These are phyloP conservation scores for Suillus variegatus DNA, from an alignment of 768 basidiomycete genomes.

Conservation along the genomic window DNA sequence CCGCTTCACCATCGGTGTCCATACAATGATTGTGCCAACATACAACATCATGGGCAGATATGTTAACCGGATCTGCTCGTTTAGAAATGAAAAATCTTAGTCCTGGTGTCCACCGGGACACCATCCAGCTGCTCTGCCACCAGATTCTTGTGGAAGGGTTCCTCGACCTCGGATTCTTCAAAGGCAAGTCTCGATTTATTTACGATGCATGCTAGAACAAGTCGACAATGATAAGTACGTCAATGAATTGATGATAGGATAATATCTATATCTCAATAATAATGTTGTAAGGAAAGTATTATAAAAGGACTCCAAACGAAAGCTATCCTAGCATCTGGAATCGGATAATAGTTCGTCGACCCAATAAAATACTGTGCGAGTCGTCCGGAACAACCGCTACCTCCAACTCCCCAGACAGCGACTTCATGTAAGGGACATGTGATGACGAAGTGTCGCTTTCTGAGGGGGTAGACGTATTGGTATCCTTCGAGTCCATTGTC, in stretches of 20 bases:
- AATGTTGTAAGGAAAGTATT: constrained; percentile 5
- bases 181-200: constrained; percentile 34
- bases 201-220: neutral
- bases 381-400: constrained; percentile 52
- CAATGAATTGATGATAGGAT: neutral
- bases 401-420: constrained; percentile 58
- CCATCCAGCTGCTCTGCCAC: constrained; percentile 82
- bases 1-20: constrained; percentile 79
- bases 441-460: neutral
- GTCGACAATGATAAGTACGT: neutral
- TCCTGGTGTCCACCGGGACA: constrained; percentile 90
- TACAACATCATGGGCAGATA: neutral
- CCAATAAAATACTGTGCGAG: constrained; percentile 53
- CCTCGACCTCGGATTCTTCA: constrained; percentile 84
- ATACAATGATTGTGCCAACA: neutral
- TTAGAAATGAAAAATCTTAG: constrained; percentile 60
- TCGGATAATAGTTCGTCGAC: constrained; percentile 53
- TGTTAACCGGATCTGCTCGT: neutral
- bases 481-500: neutral
- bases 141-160: constrained; percentile 80
- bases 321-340: constrained; percentile 47
- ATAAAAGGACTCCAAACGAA: neutral
- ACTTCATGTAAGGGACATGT: constrained; percentile 31
- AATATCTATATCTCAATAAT: neutral
- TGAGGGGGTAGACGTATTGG: neutral